These are phyloP conservation scores for Dipodascus albidus DNA, from an alignment of 805 yeast genomes.

Conservation along the genomic window DNA sequence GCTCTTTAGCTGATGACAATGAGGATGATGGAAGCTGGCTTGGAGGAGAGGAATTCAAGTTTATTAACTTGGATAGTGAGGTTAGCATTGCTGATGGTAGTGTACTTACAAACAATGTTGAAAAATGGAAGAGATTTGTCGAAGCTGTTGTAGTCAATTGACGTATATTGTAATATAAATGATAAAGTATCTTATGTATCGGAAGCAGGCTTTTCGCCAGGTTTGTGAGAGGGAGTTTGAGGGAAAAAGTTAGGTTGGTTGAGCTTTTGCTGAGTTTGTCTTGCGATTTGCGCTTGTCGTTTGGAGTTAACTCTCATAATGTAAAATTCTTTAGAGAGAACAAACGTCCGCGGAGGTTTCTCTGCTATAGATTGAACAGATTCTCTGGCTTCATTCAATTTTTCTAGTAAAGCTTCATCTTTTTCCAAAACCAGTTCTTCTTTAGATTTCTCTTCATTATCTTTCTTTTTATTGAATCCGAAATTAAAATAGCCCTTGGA, in stretches of 20 bases:
- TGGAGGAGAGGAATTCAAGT: conserved; percentile 37
- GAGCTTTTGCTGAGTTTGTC: conserved; percentile 22
- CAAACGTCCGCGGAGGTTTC: conserved; percentile 30
- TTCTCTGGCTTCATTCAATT: conserved; percentile 9
- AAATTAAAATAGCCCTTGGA: not conserved
- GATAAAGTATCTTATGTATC: not conserved
- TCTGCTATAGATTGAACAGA: conserved; percentile 15
- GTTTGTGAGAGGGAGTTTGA: conserved; percentile 21
- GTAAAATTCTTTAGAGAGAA: conserved; percentile 33
- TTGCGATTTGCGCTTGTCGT: conserved; percentile 20
- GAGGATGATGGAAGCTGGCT: conserved; percentile 35
- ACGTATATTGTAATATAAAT: not conserved
- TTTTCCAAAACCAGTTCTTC: conserved; percentile 4
- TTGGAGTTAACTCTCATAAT: conserved; percentile 27
- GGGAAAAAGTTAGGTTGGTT: conserved; percentile 25
- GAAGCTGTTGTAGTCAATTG: conserved; percentile 58
- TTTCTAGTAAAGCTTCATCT: conserved; percentile 19
- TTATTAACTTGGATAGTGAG: conserved; percentile 61
- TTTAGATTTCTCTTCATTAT: conserved; percentile 10
- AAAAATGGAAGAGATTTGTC: conserved; percentile 68
- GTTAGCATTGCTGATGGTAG: conserved; percentile 57
- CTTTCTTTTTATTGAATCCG: conserved; percentile 9
- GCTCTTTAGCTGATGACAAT: conserved; percentile 24
- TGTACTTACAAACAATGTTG: conserved; percentile 43
- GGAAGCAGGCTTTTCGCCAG: not conserved